Percentiles rank a stretch among this genome's conserved stretches.
These are phyloP conservation scores for Amanita fuliginea DNA, from an alignment of 768 basidiomycete genomes.

Conservation along the genomic window DNA sequence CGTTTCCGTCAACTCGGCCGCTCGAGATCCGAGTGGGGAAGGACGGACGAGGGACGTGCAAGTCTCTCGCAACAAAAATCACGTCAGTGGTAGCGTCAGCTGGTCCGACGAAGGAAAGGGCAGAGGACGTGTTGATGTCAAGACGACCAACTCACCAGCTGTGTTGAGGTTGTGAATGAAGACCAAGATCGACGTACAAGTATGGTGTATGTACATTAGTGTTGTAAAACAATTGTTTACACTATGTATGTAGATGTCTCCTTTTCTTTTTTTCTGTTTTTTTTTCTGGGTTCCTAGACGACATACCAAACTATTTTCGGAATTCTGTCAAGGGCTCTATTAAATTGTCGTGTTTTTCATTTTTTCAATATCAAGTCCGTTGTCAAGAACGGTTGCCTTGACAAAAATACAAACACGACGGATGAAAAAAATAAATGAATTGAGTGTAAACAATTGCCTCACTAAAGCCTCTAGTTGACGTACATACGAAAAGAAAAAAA, in stretches of 20 bases:
- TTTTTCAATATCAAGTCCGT: neutral
- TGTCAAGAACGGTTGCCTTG: neutral
- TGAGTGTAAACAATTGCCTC: too few relatives aligned
- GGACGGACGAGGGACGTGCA: conserved; percentile 1
- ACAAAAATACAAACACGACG: neutral
- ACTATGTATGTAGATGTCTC: neutral
- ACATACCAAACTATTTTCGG: neutral
- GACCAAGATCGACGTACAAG: neutral
- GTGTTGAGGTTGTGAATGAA: conserved; percentile 4
- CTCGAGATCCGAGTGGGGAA: conserved; percentile 6
- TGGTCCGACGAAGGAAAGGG: conserved; percentile 7
- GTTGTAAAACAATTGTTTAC: neutral
- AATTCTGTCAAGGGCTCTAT: neutral
- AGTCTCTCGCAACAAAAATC: neutral
- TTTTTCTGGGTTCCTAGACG: neutral
- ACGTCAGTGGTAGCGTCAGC: conserved; percentile 2
- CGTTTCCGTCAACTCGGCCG: neutral
- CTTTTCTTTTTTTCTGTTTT: too few relatives aligned
- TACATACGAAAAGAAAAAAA: too few relatives aligned
- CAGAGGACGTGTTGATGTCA: conserved; percentile 1
- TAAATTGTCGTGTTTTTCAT: neutral
- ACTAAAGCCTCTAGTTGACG: too few relatives aligned
- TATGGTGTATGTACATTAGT: neutral
- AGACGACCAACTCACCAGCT: conserved; percentile 4
- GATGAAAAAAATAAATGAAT: too few relatives aligned